Percentiles rank a stretch among this genome's conserved stretches.
These are phyloP conservation scores for Phytophthora chlamydospora DNA, from an alignment of 352 stramenopile genomes.

Conservation along the genomic window DNA sequence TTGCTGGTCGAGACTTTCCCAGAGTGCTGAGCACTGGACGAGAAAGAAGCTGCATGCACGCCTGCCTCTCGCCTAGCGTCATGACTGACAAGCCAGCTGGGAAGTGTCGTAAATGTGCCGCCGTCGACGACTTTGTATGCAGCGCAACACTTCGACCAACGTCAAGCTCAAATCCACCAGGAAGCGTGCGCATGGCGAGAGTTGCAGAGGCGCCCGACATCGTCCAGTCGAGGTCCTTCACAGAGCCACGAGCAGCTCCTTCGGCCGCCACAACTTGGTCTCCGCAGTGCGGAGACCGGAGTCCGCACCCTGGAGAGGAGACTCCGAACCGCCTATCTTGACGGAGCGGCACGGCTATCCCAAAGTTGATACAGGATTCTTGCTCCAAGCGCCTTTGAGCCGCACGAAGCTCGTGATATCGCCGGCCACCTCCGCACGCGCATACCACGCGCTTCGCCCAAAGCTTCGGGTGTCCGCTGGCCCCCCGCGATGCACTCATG, in stretches of 20 bases:
- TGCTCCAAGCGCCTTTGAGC: neutral
- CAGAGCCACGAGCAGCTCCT: constrained; percentile 24
- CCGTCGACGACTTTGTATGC: constrained; percentile 19
- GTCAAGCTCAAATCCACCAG: constrained; percentile 28
- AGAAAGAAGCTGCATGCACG: constrained; percentile 21
- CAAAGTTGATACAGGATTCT: constrained; percentile 3
- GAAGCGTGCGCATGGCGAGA: constrained; percentile 33
- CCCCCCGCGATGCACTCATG: constrained; percentile 3
- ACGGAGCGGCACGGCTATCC: constrained; percentile 24
- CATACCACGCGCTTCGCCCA: constrained; percentile 5
- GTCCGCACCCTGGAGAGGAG: constrained; percentile 13
- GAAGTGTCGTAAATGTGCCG: constrained; percentile 13
- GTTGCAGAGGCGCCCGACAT: constrained; percentile 27
- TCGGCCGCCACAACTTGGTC: neutral
- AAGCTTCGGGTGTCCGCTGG: constrained; percentile 11
- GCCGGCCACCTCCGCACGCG: constrained; percentile 2
- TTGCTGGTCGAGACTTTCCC: constrained; percentile 20
- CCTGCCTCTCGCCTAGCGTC: constrained; percentile 14
- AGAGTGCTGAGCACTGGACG: constrained; percentile 21
- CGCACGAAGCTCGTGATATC: constrained; percentile 9
- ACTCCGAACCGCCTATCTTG: constrained; percentile 14
- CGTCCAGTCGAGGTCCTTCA: constrained; percentile 26
- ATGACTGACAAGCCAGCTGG: constrained; percentile 20
- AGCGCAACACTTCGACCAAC: constrained; percentile 1
- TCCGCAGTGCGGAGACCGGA: neutral